Percentiles rank a stretch among this genome's conserved stretches.
Evolutionary conservation across 768 basidiomycete species (phyloP).

Genomic region (Suillus placidus): DNA sequence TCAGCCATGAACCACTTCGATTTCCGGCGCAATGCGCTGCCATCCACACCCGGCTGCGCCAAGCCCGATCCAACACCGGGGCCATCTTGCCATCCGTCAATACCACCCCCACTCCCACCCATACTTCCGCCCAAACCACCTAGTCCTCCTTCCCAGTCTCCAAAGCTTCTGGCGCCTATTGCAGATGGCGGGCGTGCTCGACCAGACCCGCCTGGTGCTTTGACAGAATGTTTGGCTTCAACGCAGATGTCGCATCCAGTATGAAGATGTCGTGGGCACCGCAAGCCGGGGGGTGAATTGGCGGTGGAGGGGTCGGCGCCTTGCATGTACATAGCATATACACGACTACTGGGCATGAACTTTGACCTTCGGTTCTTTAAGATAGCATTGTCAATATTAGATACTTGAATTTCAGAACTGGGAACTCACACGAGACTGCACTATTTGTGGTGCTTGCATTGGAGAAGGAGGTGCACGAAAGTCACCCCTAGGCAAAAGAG

Average conservation of each 20-base stretch:
- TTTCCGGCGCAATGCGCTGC: slow-evolving; percentile 61
- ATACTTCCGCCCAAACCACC: slow-evolving; percentile 24
- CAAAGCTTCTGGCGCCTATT: slow-evolving; percentile 2
- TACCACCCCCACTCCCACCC: slow-evolving; percentile 45
- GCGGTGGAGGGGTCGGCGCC: slow-evolving; percentile 65
- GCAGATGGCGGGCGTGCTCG: slow-evolving; percentile 21
- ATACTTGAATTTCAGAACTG: not conserved
- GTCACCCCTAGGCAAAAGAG: slow-evolving; percentile 11
- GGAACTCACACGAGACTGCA: slow-evolving; percentile 4
- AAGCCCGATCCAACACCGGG: slow-evolving; percentile 75
- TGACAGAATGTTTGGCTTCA: slow-evolving; percentile 50
- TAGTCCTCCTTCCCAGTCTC: slow-evolving; percentile 30
- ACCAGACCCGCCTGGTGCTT: slow-evolving; percentile 27
- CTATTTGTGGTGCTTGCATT: slow-evolving; percentile 1
- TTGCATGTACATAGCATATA: slow-evolving; percentile 53
- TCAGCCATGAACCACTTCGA: slow-evolving; percentile 31
- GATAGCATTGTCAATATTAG: slow-evolving; percentile 10
- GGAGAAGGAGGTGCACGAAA: slow-evolving; percentile 5
- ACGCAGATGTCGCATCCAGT: slow-evolving; percentile 78
- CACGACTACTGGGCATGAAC: slow-evolving; percentile 41
- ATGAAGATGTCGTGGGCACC: slow-evolving; percentile 75
- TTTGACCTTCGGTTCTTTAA: slow-evolving; percentile 12
- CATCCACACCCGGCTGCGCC: slow-evolving; percentile 53
- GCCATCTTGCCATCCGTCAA: slow-evolving; percentile 77
- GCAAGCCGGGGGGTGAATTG: slow-evolving; percentile 62